Conservation (phyloP, 371 early-diverging fungal genomes). For the Mortierella sp. region DNA sequence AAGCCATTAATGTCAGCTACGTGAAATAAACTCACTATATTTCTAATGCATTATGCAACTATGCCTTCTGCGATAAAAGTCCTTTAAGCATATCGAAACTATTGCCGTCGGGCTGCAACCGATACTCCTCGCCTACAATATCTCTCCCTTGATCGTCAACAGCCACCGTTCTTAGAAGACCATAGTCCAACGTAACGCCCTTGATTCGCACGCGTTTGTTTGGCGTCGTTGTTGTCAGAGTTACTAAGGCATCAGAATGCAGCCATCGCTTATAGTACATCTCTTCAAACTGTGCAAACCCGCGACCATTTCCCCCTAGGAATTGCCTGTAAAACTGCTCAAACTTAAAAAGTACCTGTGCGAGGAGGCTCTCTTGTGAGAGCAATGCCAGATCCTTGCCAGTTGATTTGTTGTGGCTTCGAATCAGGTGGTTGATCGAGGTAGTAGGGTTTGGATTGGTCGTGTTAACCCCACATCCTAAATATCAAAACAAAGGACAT, state of each 20-base stretch:
- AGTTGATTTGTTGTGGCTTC: constrained; percentile 61
- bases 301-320: constrained; percentile 58
- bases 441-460: constrained; percentile 86
- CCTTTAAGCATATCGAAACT: constrained; percentile 96
- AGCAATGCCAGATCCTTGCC: constrained; percentile 62
- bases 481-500: constrained; percentile 4
- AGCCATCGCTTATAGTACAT: constrained; percentile 89
- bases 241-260: constrained; percentile 82
- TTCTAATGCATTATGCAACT: not conserved
- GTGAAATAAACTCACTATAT: not conserved
- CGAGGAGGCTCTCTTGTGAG: constrained; percentile 80
- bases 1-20: not conserved
- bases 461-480: constrained; percentile 89
- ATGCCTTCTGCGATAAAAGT: constrained; percentile 66
- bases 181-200: constrained; percentile 85
- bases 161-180: constrained; percentile 79
- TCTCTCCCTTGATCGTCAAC: constrained; percentile 57
- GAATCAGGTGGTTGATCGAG: constrained; percentile 85
- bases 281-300: constrained; percentile 82
- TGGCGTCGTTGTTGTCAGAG: constrained; percentile 70
- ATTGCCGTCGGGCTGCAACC: constrained; percentile 95
- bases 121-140: constrained; percentile 62
- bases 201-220: constrained; percentile 71
- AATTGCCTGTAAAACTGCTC: constrained; percentile 80
- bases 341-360: constrained; percentile 79